Evolutionary conservation across 2,329 filamentous ascomycete genomes (phyloP).

Genomic region (Beauveria scarabaeidicola): DNA sequence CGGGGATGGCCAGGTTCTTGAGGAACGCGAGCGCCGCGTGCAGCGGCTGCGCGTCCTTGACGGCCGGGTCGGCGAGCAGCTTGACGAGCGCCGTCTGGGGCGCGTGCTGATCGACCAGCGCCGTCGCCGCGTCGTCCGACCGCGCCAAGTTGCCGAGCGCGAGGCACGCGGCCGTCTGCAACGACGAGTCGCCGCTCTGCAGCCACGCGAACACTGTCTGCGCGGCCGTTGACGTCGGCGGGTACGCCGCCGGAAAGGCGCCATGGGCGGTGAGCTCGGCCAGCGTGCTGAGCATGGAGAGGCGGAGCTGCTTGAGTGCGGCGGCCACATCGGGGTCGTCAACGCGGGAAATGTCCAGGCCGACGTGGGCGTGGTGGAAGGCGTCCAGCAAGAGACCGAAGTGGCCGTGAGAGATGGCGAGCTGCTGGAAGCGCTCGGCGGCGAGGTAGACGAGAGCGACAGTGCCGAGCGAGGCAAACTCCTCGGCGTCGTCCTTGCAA

Average conservation of each 20-base stretch:
- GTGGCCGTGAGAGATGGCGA: conserved; percentile 32
- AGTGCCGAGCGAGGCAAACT: conserved; percentile 43
- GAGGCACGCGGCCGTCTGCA: conserved; percentile 51
- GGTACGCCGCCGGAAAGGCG: conserved; percentile 33
- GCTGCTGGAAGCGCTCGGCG: conserved; percentile 41
- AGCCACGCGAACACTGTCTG: conserved; percentile 41
- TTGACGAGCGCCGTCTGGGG: conserved; percentile 36
- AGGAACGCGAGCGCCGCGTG: conserved; percentile 52
- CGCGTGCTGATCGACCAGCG: conserved; percentile 37
- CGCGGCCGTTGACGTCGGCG: conserved; percentile 34
- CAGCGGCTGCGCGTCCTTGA: conserved; percentile 42
- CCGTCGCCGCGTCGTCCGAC: conserved; percentile 43
- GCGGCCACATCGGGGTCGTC: conserved; percentile 37
- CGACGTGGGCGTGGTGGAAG: conserved; percentile 39
- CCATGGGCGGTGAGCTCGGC: conserved; percentile 46
- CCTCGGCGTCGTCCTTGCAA: conserved; percentile 39
- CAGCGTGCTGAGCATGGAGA: conserved; percentile 40
- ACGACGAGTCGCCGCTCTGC: conserved; percentile 27
- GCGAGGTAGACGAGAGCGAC: conserved; percentile 49
- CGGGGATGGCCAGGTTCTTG: conserved; percentile 55
- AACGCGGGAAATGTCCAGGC: conserved; percentile 29
- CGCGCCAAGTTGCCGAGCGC: conserved; percentile 54
- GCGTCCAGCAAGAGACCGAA: conserved; percentile 37
- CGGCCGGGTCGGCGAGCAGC: conserved; percentile 33
- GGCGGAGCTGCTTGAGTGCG: conserved; percentile 40